phyloP scores from a whole-genome alignment of 2,329 filamentous ascomycete species.

The Phyllosticta citribraziliensis region DNA sequence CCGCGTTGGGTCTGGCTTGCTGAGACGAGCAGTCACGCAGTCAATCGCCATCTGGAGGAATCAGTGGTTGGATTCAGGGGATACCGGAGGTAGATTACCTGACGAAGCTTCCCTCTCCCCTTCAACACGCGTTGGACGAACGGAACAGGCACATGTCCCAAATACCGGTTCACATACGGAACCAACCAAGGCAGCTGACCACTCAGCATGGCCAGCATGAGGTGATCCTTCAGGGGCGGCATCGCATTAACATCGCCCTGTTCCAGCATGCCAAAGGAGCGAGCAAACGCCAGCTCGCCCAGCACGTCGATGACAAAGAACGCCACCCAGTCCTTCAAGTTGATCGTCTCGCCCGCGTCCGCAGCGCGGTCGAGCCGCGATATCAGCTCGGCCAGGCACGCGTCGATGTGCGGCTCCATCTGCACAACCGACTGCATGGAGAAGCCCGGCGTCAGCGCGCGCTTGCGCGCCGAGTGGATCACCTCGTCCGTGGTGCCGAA shows the following conservation, averaged over 20 bases:
- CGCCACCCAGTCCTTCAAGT: constrained; percentile 5
- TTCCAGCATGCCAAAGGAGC: constrained; percentile 1
- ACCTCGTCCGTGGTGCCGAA: neutral
- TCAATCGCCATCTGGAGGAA: neutral
- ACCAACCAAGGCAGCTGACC: constrained; percentile 2
- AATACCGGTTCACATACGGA: neutral
- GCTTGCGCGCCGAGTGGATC: constrained; percentile 10
- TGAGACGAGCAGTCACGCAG: neutral
- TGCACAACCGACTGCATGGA: constrained; percentile 3
- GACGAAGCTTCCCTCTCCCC: neutral
- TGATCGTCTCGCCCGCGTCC: neutral
- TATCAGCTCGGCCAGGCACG: neutral
- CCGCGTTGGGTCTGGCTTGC: neutral
- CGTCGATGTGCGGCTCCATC: constrained; percentile 7
- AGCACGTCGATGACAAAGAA: constrained; percentile 10
- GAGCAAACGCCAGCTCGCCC: constrained; percentile 7
- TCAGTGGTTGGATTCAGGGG: neutral
- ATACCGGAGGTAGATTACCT: neutral
- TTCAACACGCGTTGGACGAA: neutral
- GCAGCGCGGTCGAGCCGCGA: neutral
- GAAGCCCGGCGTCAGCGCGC: constrained; percentile 4
- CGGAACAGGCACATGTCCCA: neutral
- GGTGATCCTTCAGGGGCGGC: constrained; percentile 6
- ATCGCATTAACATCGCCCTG: neutral
- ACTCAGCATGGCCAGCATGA: constrained; percentile 4